Evolutionary conservation across 805 yeast genomes (phyloP).

Genomic region (Metschnikowia vanudenii): DNA sequence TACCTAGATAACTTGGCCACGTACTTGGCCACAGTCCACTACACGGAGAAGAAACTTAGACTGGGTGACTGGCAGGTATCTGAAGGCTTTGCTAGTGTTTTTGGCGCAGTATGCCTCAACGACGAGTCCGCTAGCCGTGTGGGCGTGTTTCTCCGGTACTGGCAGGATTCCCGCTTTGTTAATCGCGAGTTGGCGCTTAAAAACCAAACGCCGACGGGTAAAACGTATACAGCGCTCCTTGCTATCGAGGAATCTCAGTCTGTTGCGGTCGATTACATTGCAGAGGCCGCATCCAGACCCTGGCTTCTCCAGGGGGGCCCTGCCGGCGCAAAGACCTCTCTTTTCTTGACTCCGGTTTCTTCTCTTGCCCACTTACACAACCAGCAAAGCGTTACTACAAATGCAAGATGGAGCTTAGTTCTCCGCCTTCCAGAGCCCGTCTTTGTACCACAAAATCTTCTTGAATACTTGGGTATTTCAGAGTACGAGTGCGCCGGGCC

Average conservation of each 20-base stretch:
- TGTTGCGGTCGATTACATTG: conserved; percentile 22
- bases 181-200: conserved; percentile 23
- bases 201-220: conserved; percentile 5
- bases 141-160: conserved; percentile 37
- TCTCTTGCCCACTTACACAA: conserved; percentile 5
- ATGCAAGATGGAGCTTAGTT: conserved; percentile 25
- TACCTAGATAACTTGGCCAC: conserved; percentile 32
- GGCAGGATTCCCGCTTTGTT: conserved; percentile 34
- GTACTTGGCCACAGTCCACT: conserved; percentile 27
- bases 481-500: conserved; percentile 5
- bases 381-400: conserved; percentile 5
- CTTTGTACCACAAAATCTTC: conserved; percentile 26
- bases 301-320: conserved; percentile 23
- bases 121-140: conserved; percentile 22
- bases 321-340: conserved; percentile 12
- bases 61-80: conserved; percentile 21
- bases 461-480: conserved; percentile 32
- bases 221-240: conserved; percentile 23
- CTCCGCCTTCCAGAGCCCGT: conserved; percentile 29
- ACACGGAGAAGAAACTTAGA: conserved; percentile 23
- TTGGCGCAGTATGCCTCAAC: conserved; percentile 32
- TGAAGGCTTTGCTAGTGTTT: conserved; percentile 24
- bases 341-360: conserved; percentile 21
- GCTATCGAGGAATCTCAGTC: conserved; percentile 19
- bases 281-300: conserved; percentile 18